phyloP scores from a whole-genome alignment of 2,329 filamentous ascomycete genomes.

The Sordariomycetes sp. region DNA sequence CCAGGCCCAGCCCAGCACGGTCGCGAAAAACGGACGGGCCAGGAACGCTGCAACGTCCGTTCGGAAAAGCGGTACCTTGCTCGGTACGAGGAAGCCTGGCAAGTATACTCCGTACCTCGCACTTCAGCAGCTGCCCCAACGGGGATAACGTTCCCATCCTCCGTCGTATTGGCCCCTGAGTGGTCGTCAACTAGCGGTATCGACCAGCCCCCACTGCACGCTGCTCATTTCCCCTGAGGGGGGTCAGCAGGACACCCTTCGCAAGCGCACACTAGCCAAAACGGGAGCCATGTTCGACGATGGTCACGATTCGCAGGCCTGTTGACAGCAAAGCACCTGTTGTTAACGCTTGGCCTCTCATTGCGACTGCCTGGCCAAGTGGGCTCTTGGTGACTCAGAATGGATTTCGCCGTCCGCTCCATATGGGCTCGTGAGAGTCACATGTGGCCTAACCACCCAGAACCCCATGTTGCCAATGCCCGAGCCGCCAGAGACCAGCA shows the following conservation, averaged over 20 bases:
- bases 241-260: conserved; percentile 3
- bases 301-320: neutral
- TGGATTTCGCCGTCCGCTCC: too few relatives aligned
- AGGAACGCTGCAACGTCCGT: neutral
- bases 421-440: too few relatives aligned
- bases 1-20: neutral
- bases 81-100: too few relatives aligned
- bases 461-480: too few relatives aligned
- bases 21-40: neutral
- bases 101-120: neutral
- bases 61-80: neutral
- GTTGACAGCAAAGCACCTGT: neutral
- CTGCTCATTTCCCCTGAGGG: too few relatives aligned
- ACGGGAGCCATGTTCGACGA: neutral
- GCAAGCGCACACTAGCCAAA: neutral
- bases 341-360: neutral
- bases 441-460: too few relatives aligned
- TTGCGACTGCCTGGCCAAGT: neutral
- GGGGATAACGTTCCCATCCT: too few relatives aligned
- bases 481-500: neutral
- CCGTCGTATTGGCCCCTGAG: neutral
- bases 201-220: neutral
- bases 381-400: neutral
- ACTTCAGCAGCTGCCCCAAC: too few relatives aligned
- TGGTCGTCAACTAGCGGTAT: neutral